A percentile compares a stretch with the other conserved stretches of the same genome.
Evolutionary conservation across 768 basidiomycete species (phyloP).

Genomic region (Terana coerulea): DNA sequence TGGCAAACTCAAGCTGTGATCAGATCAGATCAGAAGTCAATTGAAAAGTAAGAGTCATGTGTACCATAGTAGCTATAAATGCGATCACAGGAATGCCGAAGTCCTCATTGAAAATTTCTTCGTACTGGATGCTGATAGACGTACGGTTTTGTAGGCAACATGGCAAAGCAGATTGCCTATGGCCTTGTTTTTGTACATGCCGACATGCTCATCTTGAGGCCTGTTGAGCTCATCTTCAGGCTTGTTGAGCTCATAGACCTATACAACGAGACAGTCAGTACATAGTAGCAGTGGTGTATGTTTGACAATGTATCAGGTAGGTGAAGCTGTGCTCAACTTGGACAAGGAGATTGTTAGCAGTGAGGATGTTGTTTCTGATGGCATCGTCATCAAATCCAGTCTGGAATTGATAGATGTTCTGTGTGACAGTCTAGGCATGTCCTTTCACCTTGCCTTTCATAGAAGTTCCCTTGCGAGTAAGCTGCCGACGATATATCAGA

Average conservation of each 20-base stretch:
- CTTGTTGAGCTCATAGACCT: background rate
- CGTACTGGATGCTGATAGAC: background rate
- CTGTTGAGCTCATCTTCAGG: background rate
- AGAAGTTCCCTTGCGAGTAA: background rate
- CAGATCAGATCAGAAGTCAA: background rate
- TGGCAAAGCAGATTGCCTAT: background rate
- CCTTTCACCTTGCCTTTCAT: background rate
- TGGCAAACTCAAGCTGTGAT: background rate
- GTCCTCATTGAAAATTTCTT: background rate
- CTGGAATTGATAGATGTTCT: background rate
- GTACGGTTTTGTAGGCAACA: background rate
- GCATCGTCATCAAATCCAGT: background rate
- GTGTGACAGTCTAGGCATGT: background rate
- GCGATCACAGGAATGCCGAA: background rate
- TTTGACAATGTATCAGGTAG: background rate
- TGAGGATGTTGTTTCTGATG: background rate
- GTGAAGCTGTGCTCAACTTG: background rate
- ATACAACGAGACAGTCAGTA: too few relatives aligned
- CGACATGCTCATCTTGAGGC: background rate
- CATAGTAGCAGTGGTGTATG: background rate
- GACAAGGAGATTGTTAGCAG: background rate
- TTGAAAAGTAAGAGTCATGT: background rate
- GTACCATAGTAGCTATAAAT: background rate
- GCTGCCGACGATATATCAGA: background rate
- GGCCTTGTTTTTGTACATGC: background rate